These are phyloP conservation scores for Camellia oleifera DNA, from an alignment of 179 eudicot genomes.

Conservation along the genomic window DNA sequence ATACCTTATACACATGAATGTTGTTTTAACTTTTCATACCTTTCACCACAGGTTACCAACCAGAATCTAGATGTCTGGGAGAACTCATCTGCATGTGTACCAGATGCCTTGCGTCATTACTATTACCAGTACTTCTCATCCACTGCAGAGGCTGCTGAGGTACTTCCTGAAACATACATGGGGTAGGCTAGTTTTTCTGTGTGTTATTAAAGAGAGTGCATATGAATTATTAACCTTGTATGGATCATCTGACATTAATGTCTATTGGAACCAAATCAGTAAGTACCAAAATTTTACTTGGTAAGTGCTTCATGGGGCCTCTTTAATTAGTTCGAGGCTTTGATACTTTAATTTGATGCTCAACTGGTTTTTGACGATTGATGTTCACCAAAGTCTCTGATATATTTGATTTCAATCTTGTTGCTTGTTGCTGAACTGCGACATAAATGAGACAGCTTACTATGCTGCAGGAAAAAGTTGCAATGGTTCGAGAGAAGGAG, in stretches of 20 bases:
- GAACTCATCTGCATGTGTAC: slow-evolving; percentile 80
- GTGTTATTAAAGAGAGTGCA: slow-evolving; percentile 5
- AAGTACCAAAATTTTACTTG: neutral
- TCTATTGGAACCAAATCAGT: neutral
- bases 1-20: neutral
- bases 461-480: slow-evolving; percentile 73
- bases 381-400: neutral
- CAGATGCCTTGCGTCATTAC: slow-evolving; percentile 95
- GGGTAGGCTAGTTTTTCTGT: slow-evolving; percentile 18
- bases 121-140: slow-evolving; percentile 96
- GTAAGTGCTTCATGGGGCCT: slow-evolving; percentile 9
- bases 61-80: slow-evolving; percentile 92
- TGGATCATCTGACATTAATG: neutral
- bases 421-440: slow-evolving; percentile 14
- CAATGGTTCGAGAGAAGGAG: slow-evolving; percentile 79
- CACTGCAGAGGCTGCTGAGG: slow-evolving; percentile 96
- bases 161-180: slow-evolving; percentile 28
- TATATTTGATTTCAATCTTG: neutral
- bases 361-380: neutral
- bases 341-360: neutral
- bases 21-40: neutral
- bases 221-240: slow-evolving; percentile 5
- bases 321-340: neutral
- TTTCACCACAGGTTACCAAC: slow-evolving; percentile 72
- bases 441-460: slow-evolving; percentile 16